Conservation (phyloP, 352 stramenopile genomes). For the Halophytophthora polymorphica region DNA sequence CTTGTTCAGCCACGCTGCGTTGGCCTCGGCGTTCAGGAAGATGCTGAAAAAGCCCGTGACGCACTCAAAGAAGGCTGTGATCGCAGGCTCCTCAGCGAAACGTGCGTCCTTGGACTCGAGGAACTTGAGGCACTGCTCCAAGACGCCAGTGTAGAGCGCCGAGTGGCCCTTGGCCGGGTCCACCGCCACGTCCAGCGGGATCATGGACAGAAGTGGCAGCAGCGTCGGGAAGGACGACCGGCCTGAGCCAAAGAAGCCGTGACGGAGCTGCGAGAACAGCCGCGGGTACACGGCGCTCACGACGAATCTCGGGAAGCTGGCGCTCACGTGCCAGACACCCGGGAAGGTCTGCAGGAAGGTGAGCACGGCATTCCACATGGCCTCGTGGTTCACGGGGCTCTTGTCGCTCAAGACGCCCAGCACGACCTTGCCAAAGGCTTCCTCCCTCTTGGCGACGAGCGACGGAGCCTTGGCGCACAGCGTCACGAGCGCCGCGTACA, state of each 20-base stretch:
- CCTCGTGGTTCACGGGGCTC: conserved; percentile 56
- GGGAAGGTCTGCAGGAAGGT: conserved; percentile 60
- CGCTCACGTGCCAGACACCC: conserved; percentile 34
- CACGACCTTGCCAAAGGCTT: conserved; percentile 70
- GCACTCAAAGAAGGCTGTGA: conserved; percentile 72
- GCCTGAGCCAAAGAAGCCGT: conserved; percentile 78
- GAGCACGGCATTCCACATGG: conserved; percentile 75
- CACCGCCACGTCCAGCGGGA: conserved; percentile 57
- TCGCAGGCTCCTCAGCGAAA: conserved; percentile 49
- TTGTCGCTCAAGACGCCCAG: conserved; percentile 72
- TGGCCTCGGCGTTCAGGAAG: conserved; percentile 46
- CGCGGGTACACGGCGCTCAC: conserved; percentile 59
- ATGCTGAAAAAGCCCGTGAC: conserved; percentile 64
- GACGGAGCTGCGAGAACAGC: conserved; percentile 67
- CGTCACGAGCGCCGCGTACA: conserved; percentile 56
- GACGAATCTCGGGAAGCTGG: conserved; percentile 59
- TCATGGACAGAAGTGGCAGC: conserved; percentile 66
- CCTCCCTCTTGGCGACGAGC: conserved; percentile 41
- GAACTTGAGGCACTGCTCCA: conserved; percentile 76
- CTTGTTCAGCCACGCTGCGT: conserved; percentile 25
- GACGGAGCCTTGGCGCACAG: conserved; percentile 41
- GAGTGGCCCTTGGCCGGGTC: conserved; percentile 39
- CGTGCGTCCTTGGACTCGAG: conserved; percentile 49
- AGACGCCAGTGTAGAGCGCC: conserved; percentile 51
- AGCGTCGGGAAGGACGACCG: conserved; percentile 62